Conservation (phyloP, 495 filamentous ascomycete species). For the Aspergillus nanangensis region DNA sequence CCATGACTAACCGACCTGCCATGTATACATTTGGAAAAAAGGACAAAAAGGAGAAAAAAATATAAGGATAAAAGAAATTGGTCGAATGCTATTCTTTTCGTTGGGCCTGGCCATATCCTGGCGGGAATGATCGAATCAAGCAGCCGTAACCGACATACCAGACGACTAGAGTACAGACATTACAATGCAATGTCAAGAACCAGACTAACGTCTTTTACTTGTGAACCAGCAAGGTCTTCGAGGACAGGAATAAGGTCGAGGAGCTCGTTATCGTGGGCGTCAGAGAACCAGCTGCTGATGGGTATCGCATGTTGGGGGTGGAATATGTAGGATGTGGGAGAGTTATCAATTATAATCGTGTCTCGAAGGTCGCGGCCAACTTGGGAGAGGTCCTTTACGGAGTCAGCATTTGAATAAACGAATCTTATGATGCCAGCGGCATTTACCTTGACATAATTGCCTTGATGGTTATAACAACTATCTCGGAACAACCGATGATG, state of each 20-base stretch:
- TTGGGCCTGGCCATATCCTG: neutral
- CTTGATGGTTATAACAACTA: constrained; percentile 98
- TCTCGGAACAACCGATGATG: constrained; percentile 96
- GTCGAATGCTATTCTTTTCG: constrained; percentile 4
- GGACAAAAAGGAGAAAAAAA: too few relatives aligned
- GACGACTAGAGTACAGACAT: constrained; percentile 29
- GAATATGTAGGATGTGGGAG: constrained; percentile 98
- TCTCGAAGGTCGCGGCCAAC: constrained; percentile 93
- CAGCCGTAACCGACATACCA: constrained; percentile 31
- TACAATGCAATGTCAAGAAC: constrained; percentile 94
- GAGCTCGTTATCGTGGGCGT: constrained; percentile 98
- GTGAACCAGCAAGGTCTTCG: constrained; percentile 84
- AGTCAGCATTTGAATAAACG: too few relatives aligned
- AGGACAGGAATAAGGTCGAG: constrained; percentile 97
- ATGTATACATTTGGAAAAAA: too few relatives aligned
- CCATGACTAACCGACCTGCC: too few relatives aligned
- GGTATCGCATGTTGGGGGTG: constrained; percentile 98
- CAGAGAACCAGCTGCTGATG: constrained; percentile 99
- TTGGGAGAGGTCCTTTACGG: constrained; percentile 78
- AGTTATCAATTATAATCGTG: constrained; percentile 99
- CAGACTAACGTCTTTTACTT: constrained; percentile 93
- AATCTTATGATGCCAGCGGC: too few relatives aligned
- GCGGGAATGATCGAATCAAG: constrained; percentile 5
- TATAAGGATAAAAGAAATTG: constrained; percentile 6
- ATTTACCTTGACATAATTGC: constrained; percentile 91